Evolutionary conservation across 2,329 filamentous ascomycete species (phyloP).

Genomic region (Talaromyces sp.): DNA sequence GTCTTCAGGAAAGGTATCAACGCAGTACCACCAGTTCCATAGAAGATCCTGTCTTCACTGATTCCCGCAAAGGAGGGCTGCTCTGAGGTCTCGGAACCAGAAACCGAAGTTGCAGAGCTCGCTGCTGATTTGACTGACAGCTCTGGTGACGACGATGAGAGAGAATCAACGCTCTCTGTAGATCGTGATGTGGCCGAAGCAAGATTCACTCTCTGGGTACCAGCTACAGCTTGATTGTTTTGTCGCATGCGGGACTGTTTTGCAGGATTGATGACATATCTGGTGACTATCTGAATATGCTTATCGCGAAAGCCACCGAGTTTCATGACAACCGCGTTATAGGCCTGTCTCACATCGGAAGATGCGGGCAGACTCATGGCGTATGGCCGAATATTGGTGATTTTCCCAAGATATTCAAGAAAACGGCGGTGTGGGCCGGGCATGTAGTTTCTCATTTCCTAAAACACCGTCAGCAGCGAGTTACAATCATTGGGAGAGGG

Average conservation of each 20-base stretch:
- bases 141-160: neutral
- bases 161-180: neutral
- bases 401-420: constrained; percentile 40
- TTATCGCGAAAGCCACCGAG: constrained; percentile 46
- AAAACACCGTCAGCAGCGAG: constrained; percentile 9
- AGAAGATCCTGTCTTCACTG: constrained; percentile 32
- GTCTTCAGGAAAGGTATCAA: constrained; percentile 51
- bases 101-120: constrained; percentile 24
- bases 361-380: constrained; percentile 31
- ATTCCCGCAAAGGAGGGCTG: constrained; percentile 15
- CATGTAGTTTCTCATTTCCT: constrained; percentile 54
- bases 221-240: neutral
- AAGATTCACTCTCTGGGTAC: constrained; percentile 31
- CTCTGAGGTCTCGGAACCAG: constrained; percentile 10
- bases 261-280: constrained; percentile 48
- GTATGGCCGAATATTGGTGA: constrained; percentile 44
- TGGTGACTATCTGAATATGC: constrained; percentile 49
- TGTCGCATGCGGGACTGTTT: constrained; percentile 15
- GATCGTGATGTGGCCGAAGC: constrained; percentile 31
- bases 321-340: constrained; percentile 42
- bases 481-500: neutral
- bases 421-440: constrained; percentile 49
- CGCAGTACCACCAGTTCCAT: constrained; percentile 49
- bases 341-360: constrained; percentile 35
- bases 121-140: neutral